Base-by-base conservation (phyloP, 1,284 basidiomycete species). In the Erythrobasidium hasegawianum region DNA sequence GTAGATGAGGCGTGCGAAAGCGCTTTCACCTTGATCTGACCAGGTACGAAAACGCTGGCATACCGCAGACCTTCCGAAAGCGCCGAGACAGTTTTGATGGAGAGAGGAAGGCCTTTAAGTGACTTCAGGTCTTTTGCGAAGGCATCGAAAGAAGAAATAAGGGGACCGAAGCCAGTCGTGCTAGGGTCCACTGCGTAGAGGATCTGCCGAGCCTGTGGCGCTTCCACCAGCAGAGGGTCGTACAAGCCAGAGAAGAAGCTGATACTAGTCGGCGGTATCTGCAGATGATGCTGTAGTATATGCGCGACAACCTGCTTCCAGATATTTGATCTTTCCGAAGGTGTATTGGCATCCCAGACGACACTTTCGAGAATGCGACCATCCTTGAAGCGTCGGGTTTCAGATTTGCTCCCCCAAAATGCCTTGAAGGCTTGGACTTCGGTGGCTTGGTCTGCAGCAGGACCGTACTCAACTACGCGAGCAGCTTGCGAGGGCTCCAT, bases 331-430 rank as follows among this genome's bases (percentile, higher is more conserved):
- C 89, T 86, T 70, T 93, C 90, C 69, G 91, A 89, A 0, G 77
- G 77, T n/a, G 78, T 71, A 7, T 88, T 62, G 1, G 79, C 72
- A 20, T 81, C 78, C 96, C 96, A 99, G 0, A 97, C 92, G 13
- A 98, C 91, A 75, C 89, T 92, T 77, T 97, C 91, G 7, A 85
- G 77, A 69, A 98, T 97, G 4, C 87, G 83, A 0, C 95, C 95
- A 74, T 98, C 94, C 77, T 97, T 94, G 82, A 98, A 99, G 18
- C 95, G 85, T n/a, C 96, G 84, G 20, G 97, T 80, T 76, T 98
- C 95, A 0, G 94, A 87, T 75, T 90, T 90, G 56, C 85, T 81
- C 1, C 94, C 95, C 96, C 96, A 99, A 69, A 98, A 82, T 2
- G 85, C 82, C 40, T 87, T 84, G 81, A 97, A 99, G 1, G 79